Base-by-base conservation (phyloP, 306 rosid species). In the Castanea mollissima region DNA sequence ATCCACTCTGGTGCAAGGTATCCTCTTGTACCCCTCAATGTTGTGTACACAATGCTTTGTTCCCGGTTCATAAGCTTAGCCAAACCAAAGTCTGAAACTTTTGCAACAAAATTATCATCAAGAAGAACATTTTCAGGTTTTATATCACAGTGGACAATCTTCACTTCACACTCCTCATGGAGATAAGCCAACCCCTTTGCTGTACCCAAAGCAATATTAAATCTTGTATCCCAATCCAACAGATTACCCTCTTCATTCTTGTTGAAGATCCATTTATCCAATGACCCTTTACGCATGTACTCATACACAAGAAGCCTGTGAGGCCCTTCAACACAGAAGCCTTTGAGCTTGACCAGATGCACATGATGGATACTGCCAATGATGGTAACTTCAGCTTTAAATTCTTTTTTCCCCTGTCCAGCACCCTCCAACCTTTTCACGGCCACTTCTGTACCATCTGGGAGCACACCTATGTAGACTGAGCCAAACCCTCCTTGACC, bases 271-370 rank as follows among this genome's bases (percentile, higher is more conserved):
- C 95, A 92, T 76, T 83, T 92, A 85, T 92, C 93, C 67, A 92
- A 72, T 8, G 97, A 90, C 9, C 97, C 95, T 52, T 91, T 92
- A 5, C 85, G 82, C 97, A 90, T 80, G 85, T 88, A 92, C 70
- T 92, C 97, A 20, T 92, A 92, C 2, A 81, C 88, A 34, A 85
- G 81, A 71, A 92, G 90, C 52, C 89, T 83, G 67, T 90, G 92
- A 56, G 82, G 86, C 63, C 93, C 89, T 81, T 90, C 93, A 4
- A 91, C 90, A 49, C 97, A 92, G 77, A 88, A 54, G 84, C 91
- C 83, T 46, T 46, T 72, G 32, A 72, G 59, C 75, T 51, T 72
- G 35, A 46, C 75, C 35, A 51, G 44, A 78, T 85, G 79, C 46
- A 85, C 81, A 85, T 85, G 88, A 44, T 77, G 88, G 56, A 74